Conservation (phyloP, 2,329 filamentous ascomycete species). For the Sarocladiaceae sp. region DNA sequence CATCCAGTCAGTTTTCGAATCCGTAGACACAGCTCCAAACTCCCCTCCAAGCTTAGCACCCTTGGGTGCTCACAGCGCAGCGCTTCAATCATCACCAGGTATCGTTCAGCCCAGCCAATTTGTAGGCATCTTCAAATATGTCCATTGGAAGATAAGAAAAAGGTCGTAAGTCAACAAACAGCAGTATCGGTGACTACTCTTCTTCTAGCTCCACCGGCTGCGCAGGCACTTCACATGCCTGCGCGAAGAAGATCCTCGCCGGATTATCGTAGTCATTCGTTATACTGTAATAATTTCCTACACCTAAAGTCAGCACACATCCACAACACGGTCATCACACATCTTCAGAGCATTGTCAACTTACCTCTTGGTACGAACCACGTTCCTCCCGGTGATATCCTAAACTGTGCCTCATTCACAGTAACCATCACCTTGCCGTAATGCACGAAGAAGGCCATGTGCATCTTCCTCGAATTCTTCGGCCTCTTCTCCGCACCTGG, state of each 20-base stretch:
- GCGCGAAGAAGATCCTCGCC: conserved; percentile 86
- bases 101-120: too few species aligned
- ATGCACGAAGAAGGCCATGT: conserved; percentile 93
- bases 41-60: background rate
- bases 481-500: conserved; percentile 77
- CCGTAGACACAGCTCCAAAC: too few species aligned
- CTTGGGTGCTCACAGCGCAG: too few species aligned
- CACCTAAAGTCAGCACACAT: background rate
- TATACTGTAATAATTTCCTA: conserved; percentile 93
- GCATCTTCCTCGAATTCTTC: conserved; percentile 94
- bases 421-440: conserved; percentile 77
- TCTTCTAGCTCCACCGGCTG: conserved; percentile 17
- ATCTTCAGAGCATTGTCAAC: conserved; percentile 27
- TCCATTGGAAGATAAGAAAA: background rate
- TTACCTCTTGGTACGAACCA: conserved; percentile 94
- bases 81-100: too few species aligned
- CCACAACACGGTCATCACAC: background rate
- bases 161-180: background rate
- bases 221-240: conserved; percentile 63
- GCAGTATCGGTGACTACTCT: background rate
- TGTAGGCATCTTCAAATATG: conserved; percentile 5
- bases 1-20: too few species aligned
- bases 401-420: conserved; percentile 71
- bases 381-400: conserved; percentile 80
- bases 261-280: conserved; percentile 69